Evolutionary conservation across 208 protist genomes (phyloP).

Genomic region (Leishmania gerbilli): DNA sequence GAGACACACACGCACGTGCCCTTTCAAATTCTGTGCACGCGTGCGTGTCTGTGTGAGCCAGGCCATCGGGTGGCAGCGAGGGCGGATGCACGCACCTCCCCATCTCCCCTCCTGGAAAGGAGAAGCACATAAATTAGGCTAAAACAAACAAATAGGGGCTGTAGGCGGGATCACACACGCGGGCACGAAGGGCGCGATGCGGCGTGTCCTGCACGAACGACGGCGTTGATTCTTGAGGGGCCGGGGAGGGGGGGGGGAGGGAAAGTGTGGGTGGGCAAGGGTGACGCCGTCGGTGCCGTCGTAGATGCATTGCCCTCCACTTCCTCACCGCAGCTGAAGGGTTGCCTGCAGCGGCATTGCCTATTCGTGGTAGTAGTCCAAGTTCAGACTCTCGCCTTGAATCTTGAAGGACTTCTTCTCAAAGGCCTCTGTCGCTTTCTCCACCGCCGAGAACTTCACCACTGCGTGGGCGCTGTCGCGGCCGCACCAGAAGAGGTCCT

Average conservation of each 20-base stretch:
- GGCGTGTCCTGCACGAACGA: neutral
- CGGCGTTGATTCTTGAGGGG: neutral
- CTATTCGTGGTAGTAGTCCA: constrained; percentile 31
- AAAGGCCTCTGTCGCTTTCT: constrained; percentile 32
- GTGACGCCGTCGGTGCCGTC: neutral
- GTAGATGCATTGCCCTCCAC: neutral
- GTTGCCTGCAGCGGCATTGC: neutral
- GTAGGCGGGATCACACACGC: no score
- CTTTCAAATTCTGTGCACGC: neutral
- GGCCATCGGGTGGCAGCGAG: neutral
- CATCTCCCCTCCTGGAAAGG: neutral
- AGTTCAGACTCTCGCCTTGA: constrained; percentile 16
- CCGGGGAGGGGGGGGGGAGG: neutral
- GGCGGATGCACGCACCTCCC: neutral
- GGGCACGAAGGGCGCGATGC: no score
- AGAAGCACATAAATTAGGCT: no score
- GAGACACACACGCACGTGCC: neutral
- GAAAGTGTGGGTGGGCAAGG: neutral
- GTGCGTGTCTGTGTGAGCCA: neutral
- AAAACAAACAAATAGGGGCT: no score
- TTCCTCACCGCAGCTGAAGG: neutral
- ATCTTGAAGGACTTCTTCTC: constrained; percentile 34
- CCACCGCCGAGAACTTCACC: constrained; percentile 38
- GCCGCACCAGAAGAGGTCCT: constrained; percentile 76
- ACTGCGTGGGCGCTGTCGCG: constrained; percentile 58